Percentiles rank a stretch among this genome's conserved stretches.
Conservation (phyloP, 164 flowering plant genomes). For the Kingdonia uniflora region DNA sequence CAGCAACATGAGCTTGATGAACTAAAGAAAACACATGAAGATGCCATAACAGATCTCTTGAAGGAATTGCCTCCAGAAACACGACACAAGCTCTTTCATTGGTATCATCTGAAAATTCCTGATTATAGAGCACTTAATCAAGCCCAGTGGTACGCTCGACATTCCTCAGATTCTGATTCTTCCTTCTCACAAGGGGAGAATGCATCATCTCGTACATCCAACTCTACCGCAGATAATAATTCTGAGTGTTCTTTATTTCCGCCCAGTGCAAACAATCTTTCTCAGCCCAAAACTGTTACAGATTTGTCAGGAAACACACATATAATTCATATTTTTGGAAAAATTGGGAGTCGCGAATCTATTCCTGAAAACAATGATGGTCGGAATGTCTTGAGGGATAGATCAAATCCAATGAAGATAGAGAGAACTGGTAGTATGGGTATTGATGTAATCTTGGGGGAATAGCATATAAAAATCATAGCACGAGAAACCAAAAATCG, state of each 20-base stretch:
- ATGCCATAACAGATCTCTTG: constrained; percentile 33
- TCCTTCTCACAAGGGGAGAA: neutral
- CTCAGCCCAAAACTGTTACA: constrained; percentile 1
- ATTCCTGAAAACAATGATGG: constrained; percentile 3
- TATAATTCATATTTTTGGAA: constrained; percentile 1
- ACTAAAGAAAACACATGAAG: constrained; percentile 46
- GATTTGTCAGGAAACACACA: constrained; percentile 9
- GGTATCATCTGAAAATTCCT: constrained; percentile 25
- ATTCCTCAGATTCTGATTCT: constrained; percentile 12
- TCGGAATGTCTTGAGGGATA: constrained; percentile 9
- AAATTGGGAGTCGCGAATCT: constrained; percentile 7
- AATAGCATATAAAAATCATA: neutral
- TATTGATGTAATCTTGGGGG: constrained; percentile 20
- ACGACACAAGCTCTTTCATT: constrained; percentile 20
- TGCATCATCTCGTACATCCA: neutral
- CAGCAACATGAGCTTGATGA: constrained; percentile 63
- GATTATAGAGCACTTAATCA: constrained; percentile 13
- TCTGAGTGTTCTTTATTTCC: neutral
- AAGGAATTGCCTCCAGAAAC: constrained; percentile 44
- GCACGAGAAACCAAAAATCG: too few relatives aligned
- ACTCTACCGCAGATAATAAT: neutral
- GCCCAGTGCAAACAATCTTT: neutral
- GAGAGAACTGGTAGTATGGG: constrained; percentile 9
- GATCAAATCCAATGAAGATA: neutral
- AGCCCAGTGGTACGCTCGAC: constrained; percentile 2